Percentiles rank a stretch among this genome's conserved stretches.
phyloP scores from a whole-genome alignment of 306 rosid genomes.

The Quercus variabilis region DNA sequence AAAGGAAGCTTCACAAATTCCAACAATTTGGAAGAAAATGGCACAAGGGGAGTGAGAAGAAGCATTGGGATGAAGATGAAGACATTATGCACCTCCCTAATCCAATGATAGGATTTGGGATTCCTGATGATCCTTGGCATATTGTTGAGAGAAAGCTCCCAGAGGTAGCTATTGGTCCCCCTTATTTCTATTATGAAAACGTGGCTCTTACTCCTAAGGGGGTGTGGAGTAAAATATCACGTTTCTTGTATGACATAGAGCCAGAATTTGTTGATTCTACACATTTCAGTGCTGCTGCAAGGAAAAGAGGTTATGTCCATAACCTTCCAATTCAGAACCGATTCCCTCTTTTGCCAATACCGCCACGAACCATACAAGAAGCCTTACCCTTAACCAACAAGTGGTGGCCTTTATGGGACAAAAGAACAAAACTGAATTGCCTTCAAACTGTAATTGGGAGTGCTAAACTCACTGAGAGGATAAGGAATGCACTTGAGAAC shows the following conservation, averaged over 20 bases:
- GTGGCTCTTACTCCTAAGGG: slow-evolving; percentile 96
- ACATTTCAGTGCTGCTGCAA: slow-evolving; percentile 80
- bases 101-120: slow-evolving; percentile 90
- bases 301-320: slow-evolving; percentile 91
- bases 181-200: slow-evolving; percentile 91
- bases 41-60: slow-evolving; percentile 32
- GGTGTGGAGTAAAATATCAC: slow-evolving; percentile 83
- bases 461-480: too few relatives aligned
- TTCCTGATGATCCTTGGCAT: slow-evolving; percentile 49
- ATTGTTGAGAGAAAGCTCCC: slow-evolving; percentile 47
- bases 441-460: too few relatives aligned
- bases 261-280: slow-evolving; percentile 95
- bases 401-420: too few relatives aligned
- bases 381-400: too few relatives aligned
- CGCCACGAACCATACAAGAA: too few relatives aligned
- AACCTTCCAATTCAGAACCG: slow-evolving; percentile 77
- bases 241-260: slow-evolving; percentile 70
- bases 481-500: too few relatives aligned
- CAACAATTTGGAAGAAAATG: slow-evolving; percentile 61
- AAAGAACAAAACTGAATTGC: too few relatives aligned
- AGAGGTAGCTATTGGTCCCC: slow-evolving; percentile 74
- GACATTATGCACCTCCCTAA: slow-evolving; percentile 55
- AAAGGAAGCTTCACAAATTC: slow-evolving; percentile 35
- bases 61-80: slow-evolving; percentile 57
- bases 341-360: slow-evolving; percentile 80